Conservation (phyloP, 169 alveolate genomes). For the Plasmodium vivax region DNA sequence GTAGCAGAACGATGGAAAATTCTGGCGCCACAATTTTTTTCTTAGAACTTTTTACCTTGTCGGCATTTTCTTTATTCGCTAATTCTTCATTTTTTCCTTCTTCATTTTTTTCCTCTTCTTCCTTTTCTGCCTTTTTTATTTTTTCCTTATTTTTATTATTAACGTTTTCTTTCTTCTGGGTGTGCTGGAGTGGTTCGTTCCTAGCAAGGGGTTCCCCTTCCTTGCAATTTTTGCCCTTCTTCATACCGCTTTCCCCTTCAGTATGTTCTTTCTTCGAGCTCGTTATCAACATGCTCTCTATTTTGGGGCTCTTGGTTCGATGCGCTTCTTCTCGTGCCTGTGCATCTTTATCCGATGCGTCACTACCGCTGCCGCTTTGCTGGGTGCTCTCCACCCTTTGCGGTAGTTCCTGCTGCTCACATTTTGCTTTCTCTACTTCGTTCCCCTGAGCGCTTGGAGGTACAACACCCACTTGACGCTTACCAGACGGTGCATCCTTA, state of each 20-base stretch:
- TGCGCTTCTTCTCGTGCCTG: background rate
- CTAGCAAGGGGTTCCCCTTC: background rate
- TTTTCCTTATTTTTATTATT: constrained; percentile 77
- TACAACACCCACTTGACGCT: background rate
- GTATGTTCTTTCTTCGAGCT: background rate
- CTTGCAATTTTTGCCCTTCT: background rate
- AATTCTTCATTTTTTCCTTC: constrained; percentile 53
- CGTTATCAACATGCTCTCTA: background rate
- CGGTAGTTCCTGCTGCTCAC: background rate
- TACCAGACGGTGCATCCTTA: background rate
- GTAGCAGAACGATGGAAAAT: constrained; percentile 83
- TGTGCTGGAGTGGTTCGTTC: background rate
- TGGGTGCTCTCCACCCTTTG: background rate
- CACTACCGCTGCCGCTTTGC: background rate
- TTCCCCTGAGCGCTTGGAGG: background rate
- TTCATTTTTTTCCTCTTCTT: constrained; percentile 18
- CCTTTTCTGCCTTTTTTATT: constrained; percentile 15
- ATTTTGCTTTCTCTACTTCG: background rate
- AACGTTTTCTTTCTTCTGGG: constrained; percentile 76
- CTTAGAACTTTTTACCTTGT: constrained; percentile 36
- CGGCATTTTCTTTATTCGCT: constrained; percentile 53
- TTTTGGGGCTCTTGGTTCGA: background rate
- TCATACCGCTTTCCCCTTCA: background rate
- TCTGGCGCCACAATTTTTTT: constrained; percentile 75
- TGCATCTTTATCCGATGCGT: background rate